Evolutionary conservation across 176 grass and related monocot genomes (phyloP), one percentile per base, ranked within the genome.

Genomic region (Dactylis glomerata): DNA sequence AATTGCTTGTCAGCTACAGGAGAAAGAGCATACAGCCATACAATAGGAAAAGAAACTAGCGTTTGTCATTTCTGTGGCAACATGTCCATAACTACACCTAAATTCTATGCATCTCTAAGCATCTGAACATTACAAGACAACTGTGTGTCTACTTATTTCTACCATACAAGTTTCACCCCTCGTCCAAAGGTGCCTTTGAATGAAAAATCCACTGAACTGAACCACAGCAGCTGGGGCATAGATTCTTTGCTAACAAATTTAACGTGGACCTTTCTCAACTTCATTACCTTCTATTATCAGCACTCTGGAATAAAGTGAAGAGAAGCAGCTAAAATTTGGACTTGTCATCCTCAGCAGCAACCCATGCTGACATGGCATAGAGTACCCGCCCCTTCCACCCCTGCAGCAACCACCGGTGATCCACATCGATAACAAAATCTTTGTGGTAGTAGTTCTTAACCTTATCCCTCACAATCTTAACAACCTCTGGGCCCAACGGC

Each of bases 381-480:
- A 92, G 46, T 3, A 83, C 40, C 3, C 86, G 62, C 3, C 90
- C 90, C 67, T 92, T 92, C 91, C 91, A 92, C 10, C 84, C 81
- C 15, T 81, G 81, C 19, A 91, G 71, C 8, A 91, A 14, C 89
- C 89, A 91, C 1, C 24, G 68, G 1, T 61, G 73, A 73, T 84
- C 89, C 22, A 81, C 77, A 8, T 88, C 89, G 23, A 91, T 0
- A 34, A 85, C 27, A 7, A 91, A 88, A 63, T 91, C 82, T 16
- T 34, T 92, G 65, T 88, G 90, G n/a, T 74, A 88, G 36, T 24
- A 17, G 42, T 5, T 64, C 22, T 26, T 85, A 30, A 86, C 86
- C 73, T 71, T 82, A 10, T 27, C 37, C 56, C 22, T 77, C 8
- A 52, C 67, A 4, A 50, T 1, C 73, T 78, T n/a, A 17, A 85